Base-by-base conservation (phyloP, 129 eudicot genomes). In the Helianthus tuberosus region DNA sequence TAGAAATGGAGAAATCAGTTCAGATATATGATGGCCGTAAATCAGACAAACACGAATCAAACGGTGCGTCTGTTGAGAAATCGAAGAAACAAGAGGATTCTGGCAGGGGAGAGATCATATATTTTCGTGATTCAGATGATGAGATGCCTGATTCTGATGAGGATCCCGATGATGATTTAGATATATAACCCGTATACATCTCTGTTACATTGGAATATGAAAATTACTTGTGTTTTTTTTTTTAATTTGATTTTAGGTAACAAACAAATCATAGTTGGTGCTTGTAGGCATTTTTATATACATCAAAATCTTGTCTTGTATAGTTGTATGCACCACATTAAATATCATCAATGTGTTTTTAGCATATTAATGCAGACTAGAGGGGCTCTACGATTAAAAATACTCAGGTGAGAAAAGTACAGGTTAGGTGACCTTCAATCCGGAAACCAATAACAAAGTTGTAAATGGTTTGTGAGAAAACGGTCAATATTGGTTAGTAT, bases 101-200 rank as follows among this genome's bases (percentile, higher is more conserved):
- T 58, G 86, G 86, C 11, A 83, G 71, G 71, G 97, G 97, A 0
- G 96, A 95, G 85, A 95, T 95, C 16, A 81, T 85, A 13, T 91
- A 95, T 81, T 82, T 84, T 50, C 92, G 99, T 35, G 99, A 95
- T 87, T 95, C 99, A 53, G 99, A 95, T 73, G 99, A 95, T 63
- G 99, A 95, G 84, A 91, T 83, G 92, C 96, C 97, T 39, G 99
- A 95, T 84, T 95, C 99, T 29, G 99, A 95, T 73, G 99, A 95
- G 82, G 97, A 95, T 65, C 99, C 96, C 6, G 99, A 95, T 63
- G 99, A 95, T 91, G 99, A 95, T 86, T 77, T 95, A 89, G 99
- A 95, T 80, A 93, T 90, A 68, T 93, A 60, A 91, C 62, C 17
- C 15, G 4, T 11, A 57, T n/a, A 13, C 35, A n/a, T 52, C 29